A percentile compares a stretch with the other conserved stretches of the same genome.
These are phyloP conservation scores for Auriscalpium orientale DNA, from an alignment of 768 basidiomycete species.

Conservation along the genomic window DNA sequence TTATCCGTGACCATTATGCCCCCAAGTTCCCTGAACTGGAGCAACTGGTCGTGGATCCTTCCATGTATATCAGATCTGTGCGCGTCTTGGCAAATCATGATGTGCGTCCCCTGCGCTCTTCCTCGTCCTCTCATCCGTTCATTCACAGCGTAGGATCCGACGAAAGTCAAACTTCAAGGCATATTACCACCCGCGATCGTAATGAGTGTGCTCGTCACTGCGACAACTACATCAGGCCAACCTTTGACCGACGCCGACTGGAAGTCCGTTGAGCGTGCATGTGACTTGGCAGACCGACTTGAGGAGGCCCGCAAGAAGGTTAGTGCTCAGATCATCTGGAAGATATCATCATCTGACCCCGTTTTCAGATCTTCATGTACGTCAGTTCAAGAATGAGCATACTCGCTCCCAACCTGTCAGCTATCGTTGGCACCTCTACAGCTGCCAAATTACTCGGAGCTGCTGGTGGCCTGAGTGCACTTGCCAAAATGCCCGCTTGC, in stretches of 20 bases:
- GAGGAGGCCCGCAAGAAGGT: slow-evolving; percentile 90
- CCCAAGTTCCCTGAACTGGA: slow-evolving; percentile 95
- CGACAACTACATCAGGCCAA: slow-evolving; percentile 82
- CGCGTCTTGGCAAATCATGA: slow-evolving; percentile 80
- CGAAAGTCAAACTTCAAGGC: slow-evolving; percentile 74
- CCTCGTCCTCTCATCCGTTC: background rate
- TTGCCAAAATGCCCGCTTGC: slow-evolving; percentile 91
- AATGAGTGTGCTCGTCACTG: slow-evolving; percentile 94
- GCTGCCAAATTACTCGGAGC: slow-evolving; percentile 97
- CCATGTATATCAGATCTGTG: slow-evolving; percentile 89
- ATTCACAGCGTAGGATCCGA: slow-evolving; percentile 54
- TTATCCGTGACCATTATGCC: slow-evolving; percentile 96
- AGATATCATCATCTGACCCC: background rate
- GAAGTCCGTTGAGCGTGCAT: slow-evolving; percentile 76
- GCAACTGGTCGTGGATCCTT: slow-evolving; percentile 85
- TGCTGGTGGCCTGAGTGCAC: slow-evolving; percentile 84
- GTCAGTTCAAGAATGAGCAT: slow-evolving; percentile 99
- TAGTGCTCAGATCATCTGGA: background rate
- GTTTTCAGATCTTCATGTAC: slow-evolving; percentile 89
- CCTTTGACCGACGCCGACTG: slow-evolving; percentile 64
- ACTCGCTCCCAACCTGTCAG: slow-evolving; percentile 95
- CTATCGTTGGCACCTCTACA: slow-evolving; percentile 97
- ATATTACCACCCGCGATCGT: slow-evolving; percentile 84
- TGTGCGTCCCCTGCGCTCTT: slow-evolving; percentile 29
- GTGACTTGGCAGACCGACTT: slow-evolving; percentile 80